Percentiles rank a stretch among this genome's conserved stretches.
phyloP scores from a whole-genome alignment of 148 eudicot species.

The Spergularia marina region DNA sequence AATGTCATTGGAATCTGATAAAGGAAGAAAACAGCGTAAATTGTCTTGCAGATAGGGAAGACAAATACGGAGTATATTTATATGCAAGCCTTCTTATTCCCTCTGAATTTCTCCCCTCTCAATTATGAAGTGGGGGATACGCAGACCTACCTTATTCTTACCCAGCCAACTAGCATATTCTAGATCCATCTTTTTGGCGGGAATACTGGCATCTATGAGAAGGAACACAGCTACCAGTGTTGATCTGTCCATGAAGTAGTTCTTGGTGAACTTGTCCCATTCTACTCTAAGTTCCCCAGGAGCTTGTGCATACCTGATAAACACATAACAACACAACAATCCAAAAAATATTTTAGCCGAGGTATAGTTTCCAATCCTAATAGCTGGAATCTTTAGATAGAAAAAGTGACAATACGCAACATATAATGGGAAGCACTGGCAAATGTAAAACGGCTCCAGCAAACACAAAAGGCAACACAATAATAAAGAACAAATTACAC shows the following conservation, averaged over 20 bases:
- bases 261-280: conserved; percentile 90
- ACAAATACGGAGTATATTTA: background rate
- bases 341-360: too few relatives aligned
- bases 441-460: background rate
- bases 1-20: conserved; percentile 93
- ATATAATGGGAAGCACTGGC: background rate
- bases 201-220: conserved; percentile 94
- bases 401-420: too few relatives aligned
- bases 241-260: conserved; percentile 79
- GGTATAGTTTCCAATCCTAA: too few relatives aligned
- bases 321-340: background rate
- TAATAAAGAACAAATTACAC: too few relatives aligned
- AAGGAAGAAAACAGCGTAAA: background rate
- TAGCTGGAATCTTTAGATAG: too few relatives aligned
- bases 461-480: too few relatives aligned
- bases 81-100: background rate
- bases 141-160: conserved; percentile 64
- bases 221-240: conserved; percentile 88
- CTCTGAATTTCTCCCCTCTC: background rate
- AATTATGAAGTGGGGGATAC: background rate
- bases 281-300: conserved; percentile 71
- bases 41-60: background rate
- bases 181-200: conserved; percentile 80
- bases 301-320: conserved; percentile 70
- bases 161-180: conserved; percentile 99